phyloP scores from a whole-genome alignment of 805 yeast species.

The Metschnikowia reukaufii region DNA sequence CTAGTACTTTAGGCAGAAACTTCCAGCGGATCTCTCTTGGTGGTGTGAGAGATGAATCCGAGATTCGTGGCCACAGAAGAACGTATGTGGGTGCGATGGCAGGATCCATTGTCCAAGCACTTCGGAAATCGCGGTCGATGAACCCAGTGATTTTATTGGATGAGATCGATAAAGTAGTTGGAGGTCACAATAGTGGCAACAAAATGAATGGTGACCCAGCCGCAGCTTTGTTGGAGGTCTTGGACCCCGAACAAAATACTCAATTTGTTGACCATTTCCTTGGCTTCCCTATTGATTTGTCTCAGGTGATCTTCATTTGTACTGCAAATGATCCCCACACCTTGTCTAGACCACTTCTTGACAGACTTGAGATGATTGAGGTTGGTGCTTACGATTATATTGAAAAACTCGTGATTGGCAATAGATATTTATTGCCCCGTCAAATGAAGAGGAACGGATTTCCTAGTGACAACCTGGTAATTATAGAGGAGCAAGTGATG shows the following conservation, averaged over 20 bases:
- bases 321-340: constrained; percentile 78
- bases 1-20: constrained; percentile 66
- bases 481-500: constrained; percentile 54
- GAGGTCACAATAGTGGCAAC: constrained; percentile 45
- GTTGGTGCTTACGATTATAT: constrained; percentile 76
- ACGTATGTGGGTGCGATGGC: constrained; percentile 94
- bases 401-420: constrained; percentile 74
- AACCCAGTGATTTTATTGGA: constrained; percentile 82
- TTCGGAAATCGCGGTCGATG: constrained; percentile 73
- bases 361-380: constrained; percentile 80
- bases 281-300: constrained; percentile 82
- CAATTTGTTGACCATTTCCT: constrained; percentile 79
- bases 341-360: constrained; percentile 74
- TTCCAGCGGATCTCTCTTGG: constrained; percentile 83
- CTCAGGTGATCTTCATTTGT: constrained; percentile 78
- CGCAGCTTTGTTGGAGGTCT: constrained; percentile 82
- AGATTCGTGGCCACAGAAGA: constrained; percentile 85
- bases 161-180: constrained; percentile 79
- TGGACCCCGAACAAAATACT: constrained; percentile 86
- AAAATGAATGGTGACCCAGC: constrained; percentile 80
- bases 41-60: constrained; percentile 86
- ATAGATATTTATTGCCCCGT: constrained; percentile 68
- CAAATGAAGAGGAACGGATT: constrained; percentile 72
- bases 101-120: constrained; percentile 73
- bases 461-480: constrained; percentile 38